Evolutionary conservation across 2,329 filamentous ascomycete genomes (phyloP).

Genomic region (Xylogone sp.): DNA sequence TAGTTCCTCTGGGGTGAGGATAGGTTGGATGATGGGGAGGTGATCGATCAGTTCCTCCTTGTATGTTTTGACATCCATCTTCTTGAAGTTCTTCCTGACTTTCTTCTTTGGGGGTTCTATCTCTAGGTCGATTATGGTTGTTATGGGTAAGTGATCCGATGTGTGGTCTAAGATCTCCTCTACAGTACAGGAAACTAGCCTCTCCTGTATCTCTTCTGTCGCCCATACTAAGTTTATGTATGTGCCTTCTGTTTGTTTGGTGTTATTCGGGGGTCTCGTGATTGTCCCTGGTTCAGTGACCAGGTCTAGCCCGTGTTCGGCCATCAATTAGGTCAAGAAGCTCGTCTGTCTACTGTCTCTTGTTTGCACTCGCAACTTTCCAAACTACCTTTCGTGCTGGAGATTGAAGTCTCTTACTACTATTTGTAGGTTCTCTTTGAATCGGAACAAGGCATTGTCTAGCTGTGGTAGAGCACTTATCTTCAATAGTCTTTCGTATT

Average conservation of each 20-base stretch:
- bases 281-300: background rate
- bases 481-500: background rate
- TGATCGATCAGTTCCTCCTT: no score
- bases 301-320: background rate
- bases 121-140: slow-evolving; percentile 6
- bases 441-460: background rate
- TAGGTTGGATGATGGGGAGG: no score
- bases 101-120: background rate
- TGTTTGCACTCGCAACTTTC: background rate
- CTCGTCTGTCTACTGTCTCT: background rate
- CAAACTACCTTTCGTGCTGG: slow-evolving; percentile 1
- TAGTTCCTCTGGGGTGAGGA: no score
- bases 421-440: background rate
- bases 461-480: background rate
- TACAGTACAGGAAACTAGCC: background rate
- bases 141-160: slow-evolving; percentile 20
- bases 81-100: background rate
- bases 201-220: background rate
- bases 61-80: background rate
- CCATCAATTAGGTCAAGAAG: background rate
- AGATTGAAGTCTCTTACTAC: slow-evolving; percentile 5
- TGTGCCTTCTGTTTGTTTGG: background rate
- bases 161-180: slow-evolving; percentile 11
- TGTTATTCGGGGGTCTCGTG: background rate
- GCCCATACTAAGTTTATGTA: background rate